Percentiles rank a stretch among this genome's conserved stretches.
These are phyloP conservation scores for Scytalidium sp. DNA, from an alignment of 2,329 filamentous ascomycete species.

Conservation along the genomic window DNA sequence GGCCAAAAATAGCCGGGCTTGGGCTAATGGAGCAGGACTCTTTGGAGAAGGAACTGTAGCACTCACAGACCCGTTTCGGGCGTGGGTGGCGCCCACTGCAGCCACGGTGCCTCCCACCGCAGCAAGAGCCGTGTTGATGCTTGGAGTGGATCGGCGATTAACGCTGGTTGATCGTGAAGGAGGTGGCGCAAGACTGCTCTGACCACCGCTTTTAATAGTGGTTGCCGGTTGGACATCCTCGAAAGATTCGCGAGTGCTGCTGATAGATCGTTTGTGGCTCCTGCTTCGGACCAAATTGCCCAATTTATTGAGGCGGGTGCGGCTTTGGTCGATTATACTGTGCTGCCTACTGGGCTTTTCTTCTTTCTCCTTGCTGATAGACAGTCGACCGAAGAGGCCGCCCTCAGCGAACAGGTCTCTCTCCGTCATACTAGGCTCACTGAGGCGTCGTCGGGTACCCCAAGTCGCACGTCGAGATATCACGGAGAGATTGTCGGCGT, in stretches of 20 bases:
- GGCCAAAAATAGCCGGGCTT: slow-evolving; percentile 39
- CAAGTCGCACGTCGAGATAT: slow-evolving; percentile 65
- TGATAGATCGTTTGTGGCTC: slow-evolving; percentile 26
- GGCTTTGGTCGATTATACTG: slow-evolving; percentile 48
- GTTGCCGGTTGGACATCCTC: slow-evolving; percentile 22
- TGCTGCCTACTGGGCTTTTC: slow-evolving; percentile 41
- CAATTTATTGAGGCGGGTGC: slow-evolving; percentile 21
- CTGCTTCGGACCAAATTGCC: slow-evolving; percentile 26
- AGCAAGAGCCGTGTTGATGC: slow-evolving; percentile 56
- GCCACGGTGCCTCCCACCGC: slow-evolving; percentile 53
- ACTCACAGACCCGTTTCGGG: slow-evolving; percentile 59
- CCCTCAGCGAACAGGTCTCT: slow-evolving; percentile 58
- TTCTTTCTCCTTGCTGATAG: slow-evolving; percentile 45
- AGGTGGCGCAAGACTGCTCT: slow-evolving; percentile 40
- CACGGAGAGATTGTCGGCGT: slow-evolving; percentile 49
- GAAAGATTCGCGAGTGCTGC: slow-evolving; percentile 20
- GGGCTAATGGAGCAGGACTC: slow-evolving; percentile 30
- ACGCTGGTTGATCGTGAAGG: slow-evolving; percentile 48
- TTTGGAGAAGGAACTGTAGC: slow-evolving; percentile 48
- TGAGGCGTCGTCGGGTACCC: slow-evolving; percentile 61
- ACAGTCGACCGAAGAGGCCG: slow-evolving; percentile 61
- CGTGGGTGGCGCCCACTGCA: slow-evolving; percentile 52
- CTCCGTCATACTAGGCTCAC: slow-evolving; percentile 56
- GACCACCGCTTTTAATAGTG: slow-evolving; percentile 30
- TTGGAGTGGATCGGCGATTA: slow-evolving; percentile 49